phyloP scores from a whole-genome alignment of 495 filamentous ascomycete genomes.

The Neurospora sp. region DNA sequence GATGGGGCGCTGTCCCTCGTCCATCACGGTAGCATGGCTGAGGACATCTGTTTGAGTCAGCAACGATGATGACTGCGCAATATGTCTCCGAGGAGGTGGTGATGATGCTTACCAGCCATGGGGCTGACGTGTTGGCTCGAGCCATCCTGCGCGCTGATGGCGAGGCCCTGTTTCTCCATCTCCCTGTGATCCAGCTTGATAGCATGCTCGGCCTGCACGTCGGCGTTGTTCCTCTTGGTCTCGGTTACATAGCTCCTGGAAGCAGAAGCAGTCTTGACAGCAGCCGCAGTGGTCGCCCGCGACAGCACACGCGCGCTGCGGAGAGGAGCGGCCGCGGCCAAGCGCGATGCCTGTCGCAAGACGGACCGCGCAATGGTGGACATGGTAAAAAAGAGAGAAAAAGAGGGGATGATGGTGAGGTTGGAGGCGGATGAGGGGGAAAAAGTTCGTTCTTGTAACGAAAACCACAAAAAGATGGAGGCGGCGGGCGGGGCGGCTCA shows the following conservation, averaged over 20 bases:
- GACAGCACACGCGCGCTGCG: constrained; percentile 34
- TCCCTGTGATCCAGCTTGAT: constrained; percentile 76
- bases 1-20: constrained; percentile 86
- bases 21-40: constrained; percentile 87
- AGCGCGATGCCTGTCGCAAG: constrained; percentile 68
- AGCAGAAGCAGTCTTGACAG: constrained; percentile 10
- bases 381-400: constrained; percentile 39
- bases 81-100: background rate
- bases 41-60: constrained; percentile 48
- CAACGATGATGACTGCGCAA: background rate
- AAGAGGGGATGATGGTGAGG: constrained; percentile 1
- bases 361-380: constrained; percentile 59
- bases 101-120: constrained; percentile 47
- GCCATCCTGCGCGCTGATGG: constrained; percentile 47
- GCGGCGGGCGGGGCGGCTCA: background rate
- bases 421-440: background rate
- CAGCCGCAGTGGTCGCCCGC: constrained; percentile 28
- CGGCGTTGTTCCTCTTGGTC: constrained; percentile 66
- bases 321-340: constrained; percentile 44
- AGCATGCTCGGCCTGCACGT: constrained; percentile 71
- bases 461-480: background rate
- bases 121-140: constrained; percentile 58
- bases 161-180: constrained; percentile 62
- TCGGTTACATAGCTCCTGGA: constrained; percentile 73
- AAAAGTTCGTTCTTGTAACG: constrained; percentile 4